phyloP scores from a whole-genome alignment of 371 early-diverging fungal genomes.

The Amoeboaphelidium occidentale region DNA sequence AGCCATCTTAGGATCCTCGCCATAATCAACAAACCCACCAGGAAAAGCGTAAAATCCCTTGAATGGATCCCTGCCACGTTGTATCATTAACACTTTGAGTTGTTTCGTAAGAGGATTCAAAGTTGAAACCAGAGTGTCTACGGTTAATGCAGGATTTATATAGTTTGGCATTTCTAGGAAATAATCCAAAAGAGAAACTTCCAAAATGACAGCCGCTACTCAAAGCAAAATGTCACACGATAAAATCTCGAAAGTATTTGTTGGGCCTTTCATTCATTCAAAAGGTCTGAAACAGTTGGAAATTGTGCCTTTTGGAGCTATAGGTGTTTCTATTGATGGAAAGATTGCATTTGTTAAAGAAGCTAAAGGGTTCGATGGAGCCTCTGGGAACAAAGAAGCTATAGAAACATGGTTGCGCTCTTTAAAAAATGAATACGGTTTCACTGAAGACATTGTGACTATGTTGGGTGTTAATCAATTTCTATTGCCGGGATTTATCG shows the following conservation, averaged over 20 bases:
- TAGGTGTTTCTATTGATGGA: conserved; percentile 27
- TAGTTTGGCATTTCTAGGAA: neutral
- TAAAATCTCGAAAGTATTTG: too few species aligned
- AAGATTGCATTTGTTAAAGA: conserved; percentile 23
- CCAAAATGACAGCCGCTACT: too few species aligned
- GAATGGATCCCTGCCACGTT: neutral
- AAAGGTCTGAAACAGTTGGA: conserved; percentile 26
- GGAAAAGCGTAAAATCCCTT: neutral
- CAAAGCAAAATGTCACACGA: too few species aligned
- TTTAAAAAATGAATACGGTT: too few species aligned
- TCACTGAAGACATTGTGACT: too few species aligned
- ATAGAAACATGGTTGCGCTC: too few species aligned
- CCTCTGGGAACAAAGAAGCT: too few species aligned
- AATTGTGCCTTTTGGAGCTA: conserved; percentile 20
- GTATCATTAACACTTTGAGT: neutral
- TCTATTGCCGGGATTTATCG: conserved; percentile 60
- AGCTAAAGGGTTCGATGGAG: conserved; percentile 10
- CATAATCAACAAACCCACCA: conserved; percentile 8
- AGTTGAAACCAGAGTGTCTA: neutral
- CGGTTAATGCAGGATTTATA: neutral
- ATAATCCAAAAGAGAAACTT: too few species aligned
- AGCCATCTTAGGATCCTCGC: conserved; percentile 7
- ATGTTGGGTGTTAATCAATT: conserved; percentile 30
- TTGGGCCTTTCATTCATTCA: too few species aligned
- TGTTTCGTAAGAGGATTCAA: neutral